Percentiles rank a stretch among this genome's conserved stretches.
phyloP scores from a whole-genome alignment of 164 flowering plant genomes.

The Aristolochia contorta region DNA sequence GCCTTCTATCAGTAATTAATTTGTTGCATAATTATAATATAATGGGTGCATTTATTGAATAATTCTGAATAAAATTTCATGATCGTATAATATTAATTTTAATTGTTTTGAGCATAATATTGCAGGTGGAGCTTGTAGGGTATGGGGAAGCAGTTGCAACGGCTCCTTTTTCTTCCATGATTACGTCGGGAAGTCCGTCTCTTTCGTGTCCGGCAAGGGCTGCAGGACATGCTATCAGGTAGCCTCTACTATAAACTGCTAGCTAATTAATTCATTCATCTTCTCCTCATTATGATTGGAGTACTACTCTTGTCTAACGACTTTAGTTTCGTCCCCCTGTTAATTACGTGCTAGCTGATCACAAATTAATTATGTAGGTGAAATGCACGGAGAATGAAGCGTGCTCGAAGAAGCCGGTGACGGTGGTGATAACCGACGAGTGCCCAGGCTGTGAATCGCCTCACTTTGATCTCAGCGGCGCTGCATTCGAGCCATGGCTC shows the following conservation, averaged over 20 bases:
- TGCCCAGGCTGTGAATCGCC: slow-evolving; percentile 45
- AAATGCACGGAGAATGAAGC: slow-evolving; percentile 32
- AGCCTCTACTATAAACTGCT: no score
- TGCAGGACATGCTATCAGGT: slow-evolving; percentile 78
- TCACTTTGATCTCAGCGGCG: slow-evolving; percentile 74
- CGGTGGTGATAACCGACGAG: slow-evolving; percentile 43
- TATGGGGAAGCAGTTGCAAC: slow-evolving; percentile 36
- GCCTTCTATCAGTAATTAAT: no score
- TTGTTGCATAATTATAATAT: no score
- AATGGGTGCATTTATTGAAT: no score
- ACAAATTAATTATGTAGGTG: slow-evolving; percentile 41
- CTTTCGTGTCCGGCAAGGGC: slow-evolving; percentile 43
- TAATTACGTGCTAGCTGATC: no score
- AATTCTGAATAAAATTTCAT: no score
- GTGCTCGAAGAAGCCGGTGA: slow-evolving; percentile 50
- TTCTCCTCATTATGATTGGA: no score
- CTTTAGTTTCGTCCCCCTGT: no score
- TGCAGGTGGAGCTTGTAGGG: slow-evolving; percentile 79
- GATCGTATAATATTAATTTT: no score
- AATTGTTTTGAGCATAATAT: neutral
- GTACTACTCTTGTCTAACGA: no score
- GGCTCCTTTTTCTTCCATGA: slow-evolving; percentile 20
- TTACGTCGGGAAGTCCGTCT: slow-evolving; percentile 19
- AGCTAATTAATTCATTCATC: no score
- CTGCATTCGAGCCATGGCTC: slow-evolving; percentile 73